These are phyloP conservation scores for Aegilops bicornis DNA, from an alignment of 176 grass and related monocot genomes.

Conservation along the genomic window DNA sequence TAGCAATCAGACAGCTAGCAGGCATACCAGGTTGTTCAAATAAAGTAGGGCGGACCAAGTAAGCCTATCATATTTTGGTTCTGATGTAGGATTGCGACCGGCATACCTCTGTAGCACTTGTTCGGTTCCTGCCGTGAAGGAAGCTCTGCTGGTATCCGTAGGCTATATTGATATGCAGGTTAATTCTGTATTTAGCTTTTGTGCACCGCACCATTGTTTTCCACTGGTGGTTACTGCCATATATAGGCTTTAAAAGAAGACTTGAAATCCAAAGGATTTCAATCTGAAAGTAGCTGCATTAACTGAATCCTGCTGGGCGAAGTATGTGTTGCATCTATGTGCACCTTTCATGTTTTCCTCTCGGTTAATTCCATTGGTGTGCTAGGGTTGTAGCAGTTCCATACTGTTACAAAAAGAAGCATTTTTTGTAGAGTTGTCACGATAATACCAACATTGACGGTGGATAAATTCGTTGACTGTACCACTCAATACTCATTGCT, in stretches of 20 bases:
- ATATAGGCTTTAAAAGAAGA: slow-evolving; percentile 71
- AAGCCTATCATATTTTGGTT: too few relatives aligned
- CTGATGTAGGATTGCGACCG: too few relatives aligned
- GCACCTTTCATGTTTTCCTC: neutral
- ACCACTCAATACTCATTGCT: neutral
- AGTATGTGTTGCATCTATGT: slow-evolving; percentile 38
- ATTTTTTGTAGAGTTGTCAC: too few relatives aligned
- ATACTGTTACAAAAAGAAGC: too few relatives aligned
- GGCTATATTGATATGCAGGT: too few relatives aligned
- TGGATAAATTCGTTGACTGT: too few relatives aligned
- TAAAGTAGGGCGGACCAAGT: neutral
- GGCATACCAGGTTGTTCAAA: neutral
- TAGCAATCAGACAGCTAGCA: neutral
- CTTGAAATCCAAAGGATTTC: slow-evolving; percentile 32
- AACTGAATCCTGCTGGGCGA: slow-evolving; percentile 77
- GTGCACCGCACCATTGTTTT: neutral
- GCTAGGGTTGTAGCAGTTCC: too few relatives aligned
- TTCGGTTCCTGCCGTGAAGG: too few relatives aligned
- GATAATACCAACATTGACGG: too few relatives aligned
- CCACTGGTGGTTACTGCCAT: neutral
- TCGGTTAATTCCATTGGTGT: neutral
- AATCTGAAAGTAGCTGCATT: slow-evolving; percentile 29
- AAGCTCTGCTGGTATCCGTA: too few relatives aligned
- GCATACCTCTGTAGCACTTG: too few relatives aligned
- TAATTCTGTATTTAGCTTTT: neutral